These are phyloP conservation scores for Rhizopus sp. DNA, from an alignment of 371 early-diverging fungal genomes.

Conservation along the genomic window DNA sequence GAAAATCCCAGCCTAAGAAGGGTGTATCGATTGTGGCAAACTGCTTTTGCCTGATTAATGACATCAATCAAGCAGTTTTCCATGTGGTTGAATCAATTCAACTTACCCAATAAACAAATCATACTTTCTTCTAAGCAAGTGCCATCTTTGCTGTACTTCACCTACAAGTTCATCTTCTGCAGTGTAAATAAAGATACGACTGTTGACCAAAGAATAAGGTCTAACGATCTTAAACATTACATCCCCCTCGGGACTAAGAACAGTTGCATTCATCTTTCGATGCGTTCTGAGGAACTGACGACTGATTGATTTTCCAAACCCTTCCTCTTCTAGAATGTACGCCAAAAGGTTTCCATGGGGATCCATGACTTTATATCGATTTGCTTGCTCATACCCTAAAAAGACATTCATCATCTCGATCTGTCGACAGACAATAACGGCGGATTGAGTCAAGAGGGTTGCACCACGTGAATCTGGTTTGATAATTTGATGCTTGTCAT, in stretches of 20 bases:
- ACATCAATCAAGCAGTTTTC: not conserved
- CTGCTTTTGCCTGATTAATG: constrained; percentile 43
- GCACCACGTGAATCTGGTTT: constrained; percentile 43
- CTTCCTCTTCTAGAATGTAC: constrained; percentile 80
- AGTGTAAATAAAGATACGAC: constrained; percentile 66
- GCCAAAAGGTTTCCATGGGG: constrained; percentile 72
- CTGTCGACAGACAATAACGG: constrained; percentile 75
- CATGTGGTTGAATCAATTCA: not conserved
- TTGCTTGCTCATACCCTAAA: constrained; percentile 86
- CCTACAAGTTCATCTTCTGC: constrained; percentile 72
- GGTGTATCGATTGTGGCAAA: constrained; percentile 83
- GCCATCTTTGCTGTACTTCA: constrained; percentile 91
- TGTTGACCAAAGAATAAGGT: constrained; percentile 82
- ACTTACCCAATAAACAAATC: constrained; percentile 70
- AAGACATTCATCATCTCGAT: constrained; percentile 86
- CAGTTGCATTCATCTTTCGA: constrained; percentile 76
- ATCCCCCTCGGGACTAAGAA: constrained; percentile 71
- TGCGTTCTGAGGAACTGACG: constrained; percentile 81
- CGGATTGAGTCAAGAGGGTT: constrained; percentile 57
- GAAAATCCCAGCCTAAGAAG: constrained; percentile 83
- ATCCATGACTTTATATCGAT: constrained; percentile 82
- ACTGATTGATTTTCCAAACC: constrained; percentile 61
- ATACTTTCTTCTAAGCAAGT: constrained; percentile 80
- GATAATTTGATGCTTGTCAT: constrained; percentile 30
- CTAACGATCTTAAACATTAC: constrained; percentile 74